These are phyloP conservation scores for Paramecium tetraurelia DNA, from an alignment of 73 alveolate genomes.

Conservation along the genomic window DNA sequence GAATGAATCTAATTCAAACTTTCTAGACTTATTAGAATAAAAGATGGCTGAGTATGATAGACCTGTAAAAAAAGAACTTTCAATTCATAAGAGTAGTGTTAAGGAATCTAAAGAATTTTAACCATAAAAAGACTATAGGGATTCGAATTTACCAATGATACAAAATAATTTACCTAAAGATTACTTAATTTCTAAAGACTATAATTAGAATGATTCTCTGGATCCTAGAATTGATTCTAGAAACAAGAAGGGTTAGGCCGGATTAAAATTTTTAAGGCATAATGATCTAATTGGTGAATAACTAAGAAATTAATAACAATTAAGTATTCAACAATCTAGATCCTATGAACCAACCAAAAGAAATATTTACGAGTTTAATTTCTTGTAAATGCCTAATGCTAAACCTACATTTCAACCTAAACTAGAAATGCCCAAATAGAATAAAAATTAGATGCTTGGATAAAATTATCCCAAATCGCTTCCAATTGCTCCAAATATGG, in stretches of 20 bases:
- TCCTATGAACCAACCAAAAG: slow-evolving; percentile 39
- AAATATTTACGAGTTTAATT: slow-evolving; percentile 8
- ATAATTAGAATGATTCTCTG: background rate
- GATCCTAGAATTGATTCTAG: slow-evolving; percentile 23
- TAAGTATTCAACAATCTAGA: background rate
- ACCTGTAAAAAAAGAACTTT: background rate
- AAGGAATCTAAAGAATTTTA: background rate
- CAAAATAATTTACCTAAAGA: background rate
- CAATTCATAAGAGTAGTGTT: background rate
- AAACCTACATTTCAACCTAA: background rate
- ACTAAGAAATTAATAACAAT: background rate
- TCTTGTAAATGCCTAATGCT: background rate
- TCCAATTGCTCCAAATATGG: slow-evolving; percentile 18
- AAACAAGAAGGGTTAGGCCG: background rate
- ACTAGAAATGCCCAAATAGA: slow-evolving; percentile 10
- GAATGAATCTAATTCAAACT: slow-evolving; percentile 17
- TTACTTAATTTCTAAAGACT: background rate
- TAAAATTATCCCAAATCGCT: slow-evolving; percentile 1
- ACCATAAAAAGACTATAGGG: background rate
- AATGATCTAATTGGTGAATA: slow-evolving; percentile 35
- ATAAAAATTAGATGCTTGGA: background rate
- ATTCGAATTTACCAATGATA: background rate
- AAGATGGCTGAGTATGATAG: slow-evolving; percentile 41
- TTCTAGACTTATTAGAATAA: background rate
- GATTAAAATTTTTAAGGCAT: background rate